Evolutionary conservation across 495 filamentous ascomycete genomes (phyloP), one percentile per base, ranked within the genome.

Genomic region (Pseudomonodictys pantanalensis): DNA sequence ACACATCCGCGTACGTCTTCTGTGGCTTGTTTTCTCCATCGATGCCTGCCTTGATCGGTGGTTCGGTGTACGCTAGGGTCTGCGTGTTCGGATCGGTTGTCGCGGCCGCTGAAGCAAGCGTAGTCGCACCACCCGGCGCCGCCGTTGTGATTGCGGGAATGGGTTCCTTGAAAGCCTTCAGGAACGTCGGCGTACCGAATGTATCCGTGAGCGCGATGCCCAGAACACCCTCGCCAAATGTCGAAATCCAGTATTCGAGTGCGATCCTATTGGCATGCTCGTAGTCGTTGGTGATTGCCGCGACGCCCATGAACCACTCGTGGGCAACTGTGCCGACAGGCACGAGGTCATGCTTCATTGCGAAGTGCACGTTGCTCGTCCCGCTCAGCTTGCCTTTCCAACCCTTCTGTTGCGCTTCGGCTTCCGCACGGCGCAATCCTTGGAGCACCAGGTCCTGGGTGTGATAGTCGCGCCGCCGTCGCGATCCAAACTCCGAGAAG

Each of bases 281-380:
- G 65, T 97, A 98, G 73, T 96, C 83, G 53, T 88, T 79, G 2
- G 88, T 92, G 66, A 96, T 88, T 30, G 93, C 92, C 15, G 93
- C 93, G 51, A 95, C 90, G 38, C 89, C 90, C 93, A 98, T 98
- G 75, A 96, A 97, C 95, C 95, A 98, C 74, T 98, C 93, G 62
- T 98, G 93, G 0, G 95, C 93, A 1, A 98, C 92, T 2, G 93
- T 98, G 15, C 93, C 93, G 18, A 98, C 84, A 0, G 92, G 89
- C 7, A 81, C 74, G 25, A 93, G 80, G 20, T 81, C 83, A 70
- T 92, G 89, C 68, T 90, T 88, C 89, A 95, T 95, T 17, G 93
- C 93, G 58, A 97, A 87, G 68, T 98, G 93, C 20, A 97, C 95
- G 68, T 98, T 98, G 71, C 91, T 96, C 1, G 93, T 96, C 0